phyloP scores from a whole-genome alignment of 805 yeast genomes.

The Komagataella phaffii region DNA sequence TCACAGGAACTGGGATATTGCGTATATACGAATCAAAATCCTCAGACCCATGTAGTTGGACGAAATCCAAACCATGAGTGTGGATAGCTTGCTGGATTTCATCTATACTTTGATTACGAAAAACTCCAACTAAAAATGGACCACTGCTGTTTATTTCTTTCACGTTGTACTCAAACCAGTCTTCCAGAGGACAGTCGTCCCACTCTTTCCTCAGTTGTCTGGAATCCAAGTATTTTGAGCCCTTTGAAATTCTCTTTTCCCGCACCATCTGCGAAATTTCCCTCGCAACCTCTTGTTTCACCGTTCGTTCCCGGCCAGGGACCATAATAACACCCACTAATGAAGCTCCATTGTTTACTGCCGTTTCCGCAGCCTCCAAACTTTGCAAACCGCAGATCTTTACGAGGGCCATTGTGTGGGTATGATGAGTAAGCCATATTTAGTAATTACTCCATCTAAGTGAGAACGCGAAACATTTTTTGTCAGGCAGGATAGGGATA shows the following conservation, averaged over 20 bases:
- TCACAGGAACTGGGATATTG: constrained; percentile 37
- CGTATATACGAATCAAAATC: constrained; percentile 32
- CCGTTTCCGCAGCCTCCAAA: constrained; percentile 53
- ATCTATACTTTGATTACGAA: constrained; percentile 64
- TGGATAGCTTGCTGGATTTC: constrained; percentile 35
- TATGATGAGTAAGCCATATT: background rate
- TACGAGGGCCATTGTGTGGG: constrained; percentile 22
- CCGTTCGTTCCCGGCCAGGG: constrained; percentile 67
- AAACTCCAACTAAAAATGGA: constrained; percentile 79
- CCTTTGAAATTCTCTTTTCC: constrained; percentile 10
- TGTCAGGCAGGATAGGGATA: background rate
- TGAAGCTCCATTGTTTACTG: constrained; percentile 61
- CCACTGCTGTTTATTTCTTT: constrained; percentile 23
- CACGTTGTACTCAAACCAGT: constrained; percentile 19
- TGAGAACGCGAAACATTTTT: background rate
- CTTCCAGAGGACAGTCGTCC: constrained; percentile 9
- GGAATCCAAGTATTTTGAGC: constrained; percentile 11
- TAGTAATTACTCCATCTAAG: background rate
- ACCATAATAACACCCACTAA: constrained; percentile 79
- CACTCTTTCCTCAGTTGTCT: constrained; percentile 11
- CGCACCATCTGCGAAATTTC: constrained; percentile 26
- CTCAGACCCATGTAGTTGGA: constrained; percentile 82
- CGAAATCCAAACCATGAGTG: constrained; percentile 49
- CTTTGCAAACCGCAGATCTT: constrained; percentile 80
- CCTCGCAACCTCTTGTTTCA: constrained; percentile 31